Conservation (phyloP, 306 rosid species). For the Mimosa bimucronata region DNA sequence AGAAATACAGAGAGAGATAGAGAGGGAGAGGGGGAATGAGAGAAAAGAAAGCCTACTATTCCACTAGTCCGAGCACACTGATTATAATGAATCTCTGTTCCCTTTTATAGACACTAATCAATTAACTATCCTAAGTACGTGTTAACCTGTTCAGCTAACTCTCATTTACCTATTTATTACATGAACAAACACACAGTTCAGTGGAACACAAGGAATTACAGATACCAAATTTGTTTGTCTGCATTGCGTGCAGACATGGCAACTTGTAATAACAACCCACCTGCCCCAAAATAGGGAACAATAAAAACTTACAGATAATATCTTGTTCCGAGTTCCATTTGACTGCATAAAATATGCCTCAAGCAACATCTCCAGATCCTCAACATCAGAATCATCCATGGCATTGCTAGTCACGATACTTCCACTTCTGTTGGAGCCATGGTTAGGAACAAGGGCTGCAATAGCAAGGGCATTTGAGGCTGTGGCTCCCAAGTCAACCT, state of each 20-base stretch:
- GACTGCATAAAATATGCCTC: slow-evolving; percentile 98
- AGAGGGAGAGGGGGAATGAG: neutral
- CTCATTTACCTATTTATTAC: neutral
- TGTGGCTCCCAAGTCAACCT: slow-evolving; percentile 58
- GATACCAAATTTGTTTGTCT: slow-evolving; percentile 6
- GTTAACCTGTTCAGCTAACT: neutral
- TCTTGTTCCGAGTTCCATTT: slow-evolving; percentile 97
- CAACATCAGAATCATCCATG: slow-evolving; percentile 73
- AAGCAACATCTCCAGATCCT: slow-evolving; percentile 97
- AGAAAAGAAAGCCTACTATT: neutral
- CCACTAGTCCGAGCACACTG: neutral
- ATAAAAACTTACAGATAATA: slow-evolving; percentile 82
- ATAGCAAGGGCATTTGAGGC: slow-evolving; percentile 52
- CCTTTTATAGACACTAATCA: slow-evolving; percentile 2
- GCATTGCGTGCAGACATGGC: neutral
- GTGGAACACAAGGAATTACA: neutral
- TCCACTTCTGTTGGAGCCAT: slow-evolving; percentile 68
- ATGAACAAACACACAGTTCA: slow-evolving; percentile 1
- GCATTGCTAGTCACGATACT: slow-evolving; percentile 68
- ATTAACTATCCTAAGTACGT: neutral
- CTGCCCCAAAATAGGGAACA: neutral
- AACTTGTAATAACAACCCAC: neutral
- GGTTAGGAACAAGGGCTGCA: slow-evolving; percentile 53
- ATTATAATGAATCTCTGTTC: neutral
- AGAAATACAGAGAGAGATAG: neutral